Evolutionary conservation across 176 grass and related monocot genomes (phyloP).

Genomic region (Carex parvula): DNA sequence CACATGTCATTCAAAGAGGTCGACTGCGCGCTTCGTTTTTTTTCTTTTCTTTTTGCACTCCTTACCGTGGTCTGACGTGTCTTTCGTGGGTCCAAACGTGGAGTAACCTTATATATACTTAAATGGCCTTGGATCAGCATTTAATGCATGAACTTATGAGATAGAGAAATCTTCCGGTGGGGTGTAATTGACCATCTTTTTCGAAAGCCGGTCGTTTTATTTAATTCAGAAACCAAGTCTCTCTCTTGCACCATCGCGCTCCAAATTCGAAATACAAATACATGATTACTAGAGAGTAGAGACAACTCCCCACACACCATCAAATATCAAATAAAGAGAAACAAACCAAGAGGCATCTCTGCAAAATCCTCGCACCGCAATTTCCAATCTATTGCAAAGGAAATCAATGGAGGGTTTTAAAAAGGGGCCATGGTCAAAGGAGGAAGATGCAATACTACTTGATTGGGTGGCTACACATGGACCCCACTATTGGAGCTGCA

Average conservation of each 20-base stretch:
- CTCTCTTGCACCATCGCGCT: neutral
- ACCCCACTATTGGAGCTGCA: conserved; percentile 39
- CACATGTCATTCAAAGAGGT: neutral
- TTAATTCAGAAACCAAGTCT: neutral
- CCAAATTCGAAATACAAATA: neutral
- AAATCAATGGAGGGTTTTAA: conserved; percentile 29
- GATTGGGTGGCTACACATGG: conserved; percentile 43
- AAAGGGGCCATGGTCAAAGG: conserved; percentile 54
- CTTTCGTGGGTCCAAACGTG: neutral
- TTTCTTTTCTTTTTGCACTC: neutral
- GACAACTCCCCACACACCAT: neutral
- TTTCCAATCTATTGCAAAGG: neutral
- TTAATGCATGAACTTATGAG: neutral
- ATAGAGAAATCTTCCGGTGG: neutral
- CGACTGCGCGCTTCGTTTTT: neutral
- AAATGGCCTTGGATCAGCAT: neutral
- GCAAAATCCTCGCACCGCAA: neutral
- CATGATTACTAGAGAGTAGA: neutral
- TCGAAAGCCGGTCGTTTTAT: neutral
- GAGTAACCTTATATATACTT: neutral
- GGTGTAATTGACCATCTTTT: neutral
- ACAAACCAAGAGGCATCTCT: neutral
- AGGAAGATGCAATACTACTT: conserved; percentile 53
- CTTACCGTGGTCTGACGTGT: neutral
- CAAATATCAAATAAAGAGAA: neutral